A percentile compares a stretch with the other conserved stretches of the same genome.
Evolutionary conservation across 2,329 filamentous ascomycete species (phyloP).

Genomic region (Epichloe sibirici): DNA sequence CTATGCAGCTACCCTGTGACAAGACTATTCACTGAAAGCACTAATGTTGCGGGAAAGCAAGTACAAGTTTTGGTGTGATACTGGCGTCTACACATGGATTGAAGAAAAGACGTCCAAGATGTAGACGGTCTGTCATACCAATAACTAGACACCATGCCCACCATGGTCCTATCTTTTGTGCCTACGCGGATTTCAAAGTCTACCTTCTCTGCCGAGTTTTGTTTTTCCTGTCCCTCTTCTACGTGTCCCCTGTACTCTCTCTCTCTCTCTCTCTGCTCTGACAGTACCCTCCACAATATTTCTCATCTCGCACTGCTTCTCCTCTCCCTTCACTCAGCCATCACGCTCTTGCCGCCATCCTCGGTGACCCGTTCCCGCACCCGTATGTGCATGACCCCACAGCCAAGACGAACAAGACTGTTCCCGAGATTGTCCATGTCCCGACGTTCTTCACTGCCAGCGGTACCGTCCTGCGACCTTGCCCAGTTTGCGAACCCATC

Average conservation of each 20-base stretch:
- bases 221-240: no score
- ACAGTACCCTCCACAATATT: neutral
- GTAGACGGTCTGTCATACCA: no score
- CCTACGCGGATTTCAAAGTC: no score
- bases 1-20: conserved; percentile 26
- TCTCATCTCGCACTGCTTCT: neutral
- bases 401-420: conserved; percentile 16
- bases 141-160: no score
- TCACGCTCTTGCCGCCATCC: conserved; percentile 33
- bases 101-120: no score
- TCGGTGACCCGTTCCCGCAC: conserved; percentile 29
- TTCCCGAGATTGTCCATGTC: neutral
- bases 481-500: neutral
- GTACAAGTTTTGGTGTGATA: no score
- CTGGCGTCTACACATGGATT: no score
- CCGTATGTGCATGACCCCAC: conserved; percentile 27
- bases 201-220: no score
- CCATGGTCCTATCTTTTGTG: neutral
- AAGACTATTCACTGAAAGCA: conserved; percentile 14
- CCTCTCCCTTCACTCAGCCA: conserved; percentile 21
- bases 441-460: neutral
- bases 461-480: neutral
- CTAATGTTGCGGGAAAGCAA: no score
- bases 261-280: no score
- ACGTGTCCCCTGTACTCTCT: no score